Evolutionary conservation across 805 yeast species (phyloP).

Genomic region (Myxozyma nipponensis): DNA sequence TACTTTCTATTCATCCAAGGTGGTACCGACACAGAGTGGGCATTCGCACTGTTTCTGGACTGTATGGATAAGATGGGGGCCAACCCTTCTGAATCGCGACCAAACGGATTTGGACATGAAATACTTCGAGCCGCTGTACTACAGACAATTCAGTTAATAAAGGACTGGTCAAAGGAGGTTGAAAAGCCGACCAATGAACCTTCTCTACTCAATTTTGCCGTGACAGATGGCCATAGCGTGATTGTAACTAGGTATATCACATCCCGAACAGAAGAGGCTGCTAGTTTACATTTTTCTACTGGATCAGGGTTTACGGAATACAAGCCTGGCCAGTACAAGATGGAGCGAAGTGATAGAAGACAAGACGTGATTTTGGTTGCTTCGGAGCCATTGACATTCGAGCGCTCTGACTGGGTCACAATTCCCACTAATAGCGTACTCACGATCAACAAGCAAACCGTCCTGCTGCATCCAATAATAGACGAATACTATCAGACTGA

Average conservation of each 20-base stretch:
- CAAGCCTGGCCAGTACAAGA: constrained; percentile 84
- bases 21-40: constrained; percentile 92
- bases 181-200: constrained; percentile 52
- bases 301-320: constrained; percentile 89
- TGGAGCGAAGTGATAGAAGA: constrained; percentile 89
- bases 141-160: constrained; percentile 68
- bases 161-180: constrained; percentile 69
- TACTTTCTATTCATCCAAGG: constrained; percentile 83
- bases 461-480: constrained; percentile 80
- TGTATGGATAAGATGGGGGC: constrained; percentile 69
- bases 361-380: constrained; percentile 97
- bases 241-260: constrained; percentile 87
- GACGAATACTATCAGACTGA: constrained; percentile 78
- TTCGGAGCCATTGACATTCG: constrained; percentile 93
- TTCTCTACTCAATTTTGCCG: constrained; percentile 85
- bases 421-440: constrained; percentile 89
- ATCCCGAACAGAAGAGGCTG: constrained; percentile 89
- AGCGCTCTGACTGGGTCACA: constrained; percentile 92
- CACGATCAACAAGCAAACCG: constrained; percentile 79
- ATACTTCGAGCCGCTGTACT: constrained; percentile 64
- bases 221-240: constrained; percentile 84
- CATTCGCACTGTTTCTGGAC: constrained; percentile 83
- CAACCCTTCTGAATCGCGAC: constrained; percentile 53
- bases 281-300: constrained; percentile 88
- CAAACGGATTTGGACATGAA: constrained; percentile 45